phyloP scores from a whole-genome alignment of 2,329 filamentous ascomycete genomes.

The Akanthomyces muscarius region DNA sequence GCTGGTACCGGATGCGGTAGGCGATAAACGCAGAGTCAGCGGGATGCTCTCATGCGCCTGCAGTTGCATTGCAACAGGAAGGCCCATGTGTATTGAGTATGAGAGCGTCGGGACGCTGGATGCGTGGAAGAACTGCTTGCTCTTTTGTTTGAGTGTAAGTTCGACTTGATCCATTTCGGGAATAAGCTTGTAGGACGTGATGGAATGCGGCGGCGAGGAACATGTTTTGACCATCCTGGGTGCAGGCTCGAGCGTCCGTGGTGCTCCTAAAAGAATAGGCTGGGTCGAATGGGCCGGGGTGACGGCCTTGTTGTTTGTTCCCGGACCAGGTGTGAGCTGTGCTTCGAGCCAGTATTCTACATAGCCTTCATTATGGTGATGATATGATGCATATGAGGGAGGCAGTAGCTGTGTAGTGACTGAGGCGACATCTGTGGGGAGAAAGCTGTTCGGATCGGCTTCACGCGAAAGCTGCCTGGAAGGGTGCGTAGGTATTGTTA shows the following conservation, averaged over 20 bases:
- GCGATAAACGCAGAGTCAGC: not conserved
- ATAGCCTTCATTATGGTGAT: not conserved
- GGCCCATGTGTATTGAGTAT: not conserved
- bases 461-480: not conserved
- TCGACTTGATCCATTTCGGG: not conserved
- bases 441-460: not conserved
- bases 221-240: not conserved
- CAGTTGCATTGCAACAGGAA: constrained; percentile 6
- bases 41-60: not conserved
- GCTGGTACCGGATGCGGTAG: not conserved
- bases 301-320: constrained; percentile 3
- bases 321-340: not conserved
- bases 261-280: not conserved
- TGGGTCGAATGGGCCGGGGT: not conserved
- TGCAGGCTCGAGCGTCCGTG: not conserved
- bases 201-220: not conserved
- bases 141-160: constrained; percentile 7
- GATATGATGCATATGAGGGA: not conserved
- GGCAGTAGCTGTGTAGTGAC: not conserved
- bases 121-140: constrained; percentile 14
- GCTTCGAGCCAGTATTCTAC: constrained; percentile 14
- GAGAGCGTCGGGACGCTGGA: constrained; percentile 1
- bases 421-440: not conserved
- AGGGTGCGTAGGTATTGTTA: not conserved
- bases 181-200: constrained; percentile 1